Conservation (phyloP, 148 eudicot genomes). For the Oxyria digyna region DNA sequence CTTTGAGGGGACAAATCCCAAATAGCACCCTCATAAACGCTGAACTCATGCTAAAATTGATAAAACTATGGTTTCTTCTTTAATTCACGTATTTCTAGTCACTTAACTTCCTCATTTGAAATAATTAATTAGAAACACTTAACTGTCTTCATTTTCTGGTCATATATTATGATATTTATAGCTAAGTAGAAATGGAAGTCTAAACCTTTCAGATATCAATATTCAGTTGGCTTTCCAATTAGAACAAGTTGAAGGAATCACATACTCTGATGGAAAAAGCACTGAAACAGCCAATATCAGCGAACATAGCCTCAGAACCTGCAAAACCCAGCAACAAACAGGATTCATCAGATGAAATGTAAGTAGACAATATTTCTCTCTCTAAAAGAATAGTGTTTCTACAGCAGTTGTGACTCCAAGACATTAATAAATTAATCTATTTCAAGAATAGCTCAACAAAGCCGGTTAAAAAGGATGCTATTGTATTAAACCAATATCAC, state of each 20-base stretch:
- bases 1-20: not conserved
- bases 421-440: not conserved
- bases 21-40: not conserved
- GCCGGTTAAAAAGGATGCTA: not conserved
- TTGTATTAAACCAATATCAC: not conserved
- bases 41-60: not conserved
- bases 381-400: not conserved
- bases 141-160: not conserved
- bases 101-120: not conserved
- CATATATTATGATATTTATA: not conserved
- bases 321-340: slow-evolving; percentile 20
- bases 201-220: not conserved
- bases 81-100: not conserved
- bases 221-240: not conserved
- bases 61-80: not conserved
- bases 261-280: slow-evolving; percentile 66
- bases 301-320: slow-evolving; percentile 99
- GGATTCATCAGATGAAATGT: not conserved
- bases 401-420: not conserved
- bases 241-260: slow-evolving; percentile 2
- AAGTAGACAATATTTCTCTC: not conserved
- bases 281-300: slow-evolving; percentile 91
- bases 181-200: not conserved
- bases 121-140: not conserved
- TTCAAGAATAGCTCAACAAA: not conserved